Evolutionary conservation across 1,284 basidiomycete genomes (phyloP).

Genomic region (Chalciporus sp.): DNA sequence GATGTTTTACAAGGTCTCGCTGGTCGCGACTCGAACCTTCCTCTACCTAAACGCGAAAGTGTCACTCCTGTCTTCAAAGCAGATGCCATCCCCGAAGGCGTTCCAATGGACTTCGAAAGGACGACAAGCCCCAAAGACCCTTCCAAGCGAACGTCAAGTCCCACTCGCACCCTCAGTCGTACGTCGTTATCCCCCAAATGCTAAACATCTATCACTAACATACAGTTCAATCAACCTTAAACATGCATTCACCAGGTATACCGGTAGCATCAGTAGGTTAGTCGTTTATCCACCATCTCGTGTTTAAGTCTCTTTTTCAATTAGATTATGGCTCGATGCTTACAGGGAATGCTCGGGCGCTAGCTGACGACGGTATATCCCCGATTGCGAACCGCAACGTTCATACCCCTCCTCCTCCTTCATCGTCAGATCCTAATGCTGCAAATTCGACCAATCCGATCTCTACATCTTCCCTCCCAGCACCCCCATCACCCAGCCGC

Average conservation of each 20-base stretch:
- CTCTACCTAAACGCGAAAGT: conserved; percentile 60
- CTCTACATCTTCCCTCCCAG: conserved; percentile 31
- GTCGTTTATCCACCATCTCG: conserved; percentile 27
- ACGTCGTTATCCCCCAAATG: conserved; percentile 41
- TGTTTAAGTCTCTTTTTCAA: conserved; percentile 18
- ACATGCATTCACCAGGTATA: conserved; percentile 56
- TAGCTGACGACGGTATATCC: conserved; percentile 69
- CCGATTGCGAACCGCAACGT: conserved; percentile 28
- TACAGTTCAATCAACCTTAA: conserved; percentile 26
- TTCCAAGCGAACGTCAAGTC: conserved; percentile 63
- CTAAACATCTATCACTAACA: conserved; percentile 32
- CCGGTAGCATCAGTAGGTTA: conserved; percentile 79
- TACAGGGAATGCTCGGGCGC: conserved; percentile 75
- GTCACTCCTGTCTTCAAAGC: conserved; percentile 41
- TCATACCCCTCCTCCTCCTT: conserved; percentile 32
- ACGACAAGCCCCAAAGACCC: conserved; percentile 41
- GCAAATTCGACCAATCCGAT: conserved; percentile 21
- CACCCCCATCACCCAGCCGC: conserved; percentile 50
- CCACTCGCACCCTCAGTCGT: conserved; percentile 79
- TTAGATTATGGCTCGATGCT: conserved; percentile 27
- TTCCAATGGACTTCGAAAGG: conserved; percentile 58
- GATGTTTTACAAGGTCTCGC: conserved; percentile 71
- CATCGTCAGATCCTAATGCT: conserved; percentile 35
- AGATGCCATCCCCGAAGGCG: conserved; percentile 68
- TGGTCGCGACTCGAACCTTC: conserved; percentile 72